These are phyloP conservation scores for Paramecium octaurelia DNA, from an alignment of 73 alveolate species.

Conservation along the genomic window DNA sequence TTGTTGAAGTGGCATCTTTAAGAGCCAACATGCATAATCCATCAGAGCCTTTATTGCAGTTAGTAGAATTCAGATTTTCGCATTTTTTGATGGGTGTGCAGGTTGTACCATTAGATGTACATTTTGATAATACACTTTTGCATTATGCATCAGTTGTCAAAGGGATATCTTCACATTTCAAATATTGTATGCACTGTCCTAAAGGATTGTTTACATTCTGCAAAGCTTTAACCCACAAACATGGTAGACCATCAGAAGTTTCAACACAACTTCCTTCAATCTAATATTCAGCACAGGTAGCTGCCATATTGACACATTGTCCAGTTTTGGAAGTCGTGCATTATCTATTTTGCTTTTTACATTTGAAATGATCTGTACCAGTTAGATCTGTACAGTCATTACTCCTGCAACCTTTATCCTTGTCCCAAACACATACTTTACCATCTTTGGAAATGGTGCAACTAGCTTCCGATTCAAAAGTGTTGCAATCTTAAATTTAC, in stretches of 20 bases:
- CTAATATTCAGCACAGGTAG: neutral
- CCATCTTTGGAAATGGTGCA: neutral
- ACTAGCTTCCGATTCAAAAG: neutral
- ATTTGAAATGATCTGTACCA: neutral
- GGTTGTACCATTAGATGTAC: neutral
- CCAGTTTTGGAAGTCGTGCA: neutral
- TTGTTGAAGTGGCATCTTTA: neutral
- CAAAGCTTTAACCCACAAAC: constrained; percentile 3
- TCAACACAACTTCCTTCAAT: neutral
- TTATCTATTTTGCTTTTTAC: neutral
- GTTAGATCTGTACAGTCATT: neutral
- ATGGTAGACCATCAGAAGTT: neutral
- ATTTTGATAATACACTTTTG: neutral
- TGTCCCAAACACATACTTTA: neutral
- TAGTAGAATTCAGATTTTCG: neutral
- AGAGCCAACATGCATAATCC: neutral
- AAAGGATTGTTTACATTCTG: neutral
- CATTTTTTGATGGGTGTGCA: neutral
- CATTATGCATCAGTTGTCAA: neutral
- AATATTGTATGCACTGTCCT: neutral
- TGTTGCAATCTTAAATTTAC: neutral
- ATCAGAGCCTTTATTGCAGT: neutral
- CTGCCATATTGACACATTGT: neutral
- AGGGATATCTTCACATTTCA: neutral
- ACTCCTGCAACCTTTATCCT: neutral